Conservation (phyloP, 352 stramenopile genomes). For the Phytophthora fragariae region DNA sequence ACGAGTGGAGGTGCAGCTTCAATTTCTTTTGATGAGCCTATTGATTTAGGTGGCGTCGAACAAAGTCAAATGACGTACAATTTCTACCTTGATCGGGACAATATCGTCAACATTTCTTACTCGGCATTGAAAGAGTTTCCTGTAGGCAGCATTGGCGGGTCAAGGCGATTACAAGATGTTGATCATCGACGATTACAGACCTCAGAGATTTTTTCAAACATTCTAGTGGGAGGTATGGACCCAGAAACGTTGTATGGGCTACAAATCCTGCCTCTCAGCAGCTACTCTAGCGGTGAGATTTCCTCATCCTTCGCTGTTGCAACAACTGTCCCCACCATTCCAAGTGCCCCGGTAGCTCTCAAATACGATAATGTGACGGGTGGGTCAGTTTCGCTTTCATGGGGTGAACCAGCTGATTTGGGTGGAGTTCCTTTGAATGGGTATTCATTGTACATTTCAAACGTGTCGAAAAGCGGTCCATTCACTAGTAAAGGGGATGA, state of each 20-base stretch:
- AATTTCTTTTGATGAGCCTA: conserved; percentile 62
- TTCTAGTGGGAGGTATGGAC: conserved; percentile 56
- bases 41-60: conserved; percentile 56
- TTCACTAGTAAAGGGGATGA: conserved; percentile 37
- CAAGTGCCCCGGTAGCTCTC: conserved; percentile 42
- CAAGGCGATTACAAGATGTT: conserved; percentile 28
- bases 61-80: conserved; percentile 52
- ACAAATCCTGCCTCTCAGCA: conserved; percentile 50
- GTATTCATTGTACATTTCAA: conserved; percentile 48
- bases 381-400: conserved; percentile 49
- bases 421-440: conserved; percentile 51
- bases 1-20: conserved; percentile 55
- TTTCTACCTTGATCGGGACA: conserved; percentile 52
- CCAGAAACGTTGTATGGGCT: conserved; percentile 61
- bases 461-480: conserved; percentile 7
- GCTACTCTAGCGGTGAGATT: conserved; percentile 20
- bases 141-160: background rate
- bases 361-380: conserved; percentile 29
- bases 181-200: conserved; percentile 15
- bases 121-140: conserved; percentile 16
- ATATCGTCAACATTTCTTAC: conserved; percentile 53
- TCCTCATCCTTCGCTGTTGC: conserved; percentile 33
- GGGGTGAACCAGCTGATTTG: conserved; percentile 48
- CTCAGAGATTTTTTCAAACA: conserved; percentile 14
- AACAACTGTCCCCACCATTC: conserved; percentile 44